Evolutionary conservation across 805 yeast species (phyloP), one percentile per base, ranked within the genome.

Genomic region (Schizosaccharomyces cryophilus): DNA sequence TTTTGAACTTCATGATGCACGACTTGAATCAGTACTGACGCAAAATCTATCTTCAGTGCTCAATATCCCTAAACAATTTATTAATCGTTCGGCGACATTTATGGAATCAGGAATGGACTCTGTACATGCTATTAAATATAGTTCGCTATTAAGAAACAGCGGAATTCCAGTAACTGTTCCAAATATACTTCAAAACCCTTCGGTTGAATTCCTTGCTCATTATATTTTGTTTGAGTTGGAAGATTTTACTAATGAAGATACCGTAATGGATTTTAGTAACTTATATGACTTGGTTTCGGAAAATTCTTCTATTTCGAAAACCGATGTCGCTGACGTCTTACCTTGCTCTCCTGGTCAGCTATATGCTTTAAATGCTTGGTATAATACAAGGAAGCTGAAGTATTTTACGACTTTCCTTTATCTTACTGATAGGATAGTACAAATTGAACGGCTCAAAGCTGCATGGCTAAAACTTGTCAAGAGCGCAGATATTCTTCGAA

Each of bases 331-430:
- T 35, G 40, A 51, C 7, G n/a, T 51, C 30, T 51, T 51, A 6
- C 68, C 68, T 3, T 63, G 64, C 4, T 56, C 64, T 1, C 61
- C 68, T 3, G 65, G 64, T 11, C 68, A 66, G 60, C 48, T 62
- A 7, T 66, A 64, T 58, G 66, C 67, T 61, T 51, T 66, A 15
- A 40, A 60, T 17, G 63, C 61, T 3, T 66, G 68, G 67, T 61
- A 61, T 40, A 35, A 59, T 26, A 61, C 66, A 7, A 40, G 21
- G 2, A 26, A 35, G 7, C 31, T 19, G 15, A 51, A 58, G n/a
- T 38, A 29, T 30, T 56, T 24, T 30, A n/a, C 42, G 7, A 56
- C 42, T 4, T 56, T 56, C 35, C 9, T 56, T 24, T 56, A 38
- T 17, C 6, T 15, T 4, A 21, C n/a, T 29, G 19, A 24, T 5